Conservation (phyloP, 73 alveolate genomes). For the Paramecium octaurelia region DNA sequence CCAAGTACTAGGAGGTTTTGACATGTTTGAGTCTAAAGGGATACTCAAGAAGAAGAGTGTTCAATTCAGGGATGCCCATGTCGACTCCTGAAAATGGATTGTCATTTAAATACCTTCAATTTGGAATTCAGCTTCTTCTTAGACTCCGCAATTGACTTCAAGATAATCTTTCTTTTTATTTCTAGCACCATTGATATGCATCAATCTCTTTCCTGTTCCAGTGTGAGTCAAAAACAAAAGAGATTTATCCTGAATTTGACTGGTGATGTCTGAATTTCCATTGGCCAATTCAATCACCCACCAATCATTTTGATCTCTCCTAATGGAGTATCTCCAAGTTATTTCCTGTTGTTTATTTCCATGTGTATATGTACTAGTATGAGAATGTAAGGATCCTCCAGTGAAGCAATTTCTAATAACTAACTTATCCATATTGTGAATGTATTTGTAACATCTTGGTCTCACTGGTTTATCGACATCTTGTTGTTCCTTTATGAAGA, state of each 20-base stretch:
- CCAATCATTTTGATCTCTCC: slow-evolving; percentile 37
- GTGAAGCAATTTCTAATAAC: slow-evolving; percentile 19
- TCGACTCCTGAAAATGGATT: not conserved
- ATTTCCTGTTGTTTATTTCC: slow-evolving; percentile 36
- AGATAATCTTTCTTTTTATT: slow-evolving; percentile 4
- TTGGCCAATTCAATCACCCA: not conserved
- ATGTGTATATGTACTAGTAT: not conserved
- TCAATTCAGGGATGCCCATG: slow-evolving; percentile 2
- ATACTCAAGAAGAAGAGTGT: not conserved
- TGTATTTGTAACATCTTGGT: slow-evolving; percentile 19
- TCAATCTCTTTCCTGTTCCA: not conserved
- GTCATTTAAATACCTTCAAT: not conserved
- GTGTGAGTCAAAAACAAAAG: not conserved
- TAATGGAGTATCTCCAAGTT: not conserved
- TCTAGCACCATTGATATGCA: slow-evolving; percentile 31
- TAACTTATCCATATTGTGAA: not conserved
- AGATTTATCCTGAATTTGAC: not conserved
- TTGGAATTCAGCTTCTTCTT: not conserved
- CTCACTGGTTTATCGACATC: not conserved
- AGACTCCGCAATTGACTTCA: not conserved
- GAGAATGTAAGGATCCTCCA: slow-evolving; percentile 47
- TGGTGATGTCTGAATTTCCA: not conserved
- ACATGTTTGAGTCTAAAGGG: slow-evolving; percentile 34
- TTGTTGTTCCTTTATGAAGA: not conserved
- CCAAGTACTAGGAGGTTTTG: slow-evolving; percentile 1